phyloP scores from a whole-genome alignment of 495 filamentous ascomycete species.

The Amphirosellinia nigrospora region DNA sequence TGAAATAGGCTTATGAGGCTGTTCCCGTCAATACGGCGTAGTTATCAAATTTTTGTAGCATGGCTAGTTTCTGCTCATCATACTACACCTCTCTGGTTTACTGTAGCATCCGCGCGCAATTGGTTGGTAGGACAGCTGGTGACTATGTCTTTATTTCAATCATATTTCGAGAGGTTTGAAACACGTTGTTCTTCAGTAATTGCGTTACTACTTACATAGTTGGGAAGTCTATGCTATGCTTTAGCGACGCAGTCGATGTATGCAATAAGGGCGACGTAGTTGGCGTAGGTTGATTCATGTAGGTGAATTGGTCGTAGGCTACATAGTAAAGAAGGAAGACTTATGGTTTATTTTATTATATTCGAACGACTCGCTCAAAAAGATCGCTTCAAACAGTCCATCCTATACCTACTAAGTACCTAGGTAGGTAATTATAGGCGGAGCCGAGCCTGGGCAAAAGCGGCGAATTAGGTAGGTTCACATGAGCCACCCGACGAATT shows the following conservation, averaged over 20 bases:
- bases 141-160: not conserved
- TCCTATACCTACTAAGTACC: too few relatives aligned
- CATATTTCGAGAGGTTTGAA: not conserved
- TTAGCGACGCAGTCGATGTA: too few relatives aligned
- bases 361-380: too few relatives aligned
- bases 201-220: conserved; percentile 4
- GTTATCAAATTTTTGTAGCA: not conserved
- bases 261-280: too few relatives aligned
- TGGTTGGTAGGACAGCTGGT: not conserved
- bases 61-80: not conserved
- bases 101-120: not conserved
- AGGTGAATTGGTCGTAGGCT: too few relatives aligned
- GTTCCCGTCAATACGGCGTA: not conserved
- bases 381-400: too few relatives aligned
- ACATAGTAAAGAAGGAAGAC: too few relatives aligned
- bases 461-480: not conserved
- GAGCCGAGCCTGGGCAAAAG: too few relatives aligned
- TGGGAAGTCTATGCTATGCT: not conserved
- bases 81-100: not conserved
- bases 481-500: conserved; percentile 10
- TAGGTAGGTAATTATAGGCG: too few relatives aligned
- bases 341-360: too few relatives aligned
- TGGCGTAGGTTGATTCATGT: too few relatives aligned
- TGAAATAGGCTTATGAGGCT: not conserved
- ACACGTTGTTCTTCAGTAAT: not conserved